These are phyloP conservation scores for Tolypocladium guangdongense DNA, from an alignment of 2,329 filamentous ascomycete genomes.

Conservation along the genomic window DNA sequence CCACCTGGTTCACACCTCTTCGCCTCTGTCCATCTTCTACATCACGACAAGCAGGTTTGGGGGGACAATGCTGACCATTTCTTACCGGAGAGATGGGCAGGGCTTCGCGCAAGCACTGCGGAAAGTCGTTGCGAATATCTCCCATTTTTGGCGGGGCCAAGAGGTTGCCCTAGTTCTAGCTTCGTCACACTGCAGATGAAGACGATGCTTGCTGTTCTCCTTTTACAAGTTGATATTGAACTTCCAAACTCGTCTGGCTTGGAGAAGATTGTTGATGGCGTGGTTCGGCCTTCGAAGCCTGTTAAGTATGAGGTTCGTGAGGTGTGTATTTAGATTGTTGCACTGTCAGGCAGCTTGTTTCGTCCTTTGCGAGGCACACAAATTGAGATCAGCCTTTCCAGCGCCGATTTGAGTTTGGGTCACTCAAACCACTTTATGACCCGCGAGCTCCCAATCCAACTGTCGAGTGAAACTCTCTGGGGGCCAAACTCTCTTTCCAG, in stretches of 20 bases:
- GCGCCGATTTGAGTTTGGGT: too few relatives aligned
- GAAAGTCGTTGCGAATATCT: slow-evolving; percentile 2
- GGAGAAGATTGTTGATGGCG: slow-evolving; percentile 1
- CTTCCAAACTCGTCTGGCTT: background rate
- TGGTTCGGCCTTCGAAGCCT: background rate
- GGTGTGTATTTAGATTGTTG: background rate
- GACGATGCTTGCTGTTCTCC: slow-evolving; percentile 1
- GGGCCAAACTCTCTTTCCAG: too few relatives aligned
- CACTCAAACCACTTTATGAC: too few relatives aligned
- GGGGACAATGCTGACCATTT: slow-evolving; percentile 1
- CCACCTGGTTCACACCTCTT: background rate
- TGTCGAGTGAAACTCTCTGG: too few relatives aligned
- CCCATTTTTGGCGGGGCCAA: background rate
- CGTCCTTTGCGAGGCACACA: too few relatives aligned
- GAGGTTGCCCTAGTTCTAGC: slow-evolving; percentile 1
- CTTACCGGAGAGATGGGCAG: background rate
- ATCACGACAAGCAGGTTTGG: slow-evolving; percentile 2
- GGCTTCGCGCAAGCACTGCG: background rate
- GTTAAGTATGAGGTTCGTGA: background rate
- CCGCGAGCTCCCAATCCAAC: too few relatives aligned
- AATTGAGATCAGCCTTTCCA: too few relatives aligned
- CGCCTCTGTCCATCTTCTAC: slow-evolving; percentile 1
- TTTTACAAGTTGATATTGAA: background rate
- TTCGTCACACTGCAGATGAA: slow-evolving; percentile 4
- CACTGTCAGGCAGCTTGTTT: too few relatives aligned